phyloP scores from a whole-genome alignment of 2,329 filamentous ascomycete genomes.

The Colletotrichum sidae region DNA sequence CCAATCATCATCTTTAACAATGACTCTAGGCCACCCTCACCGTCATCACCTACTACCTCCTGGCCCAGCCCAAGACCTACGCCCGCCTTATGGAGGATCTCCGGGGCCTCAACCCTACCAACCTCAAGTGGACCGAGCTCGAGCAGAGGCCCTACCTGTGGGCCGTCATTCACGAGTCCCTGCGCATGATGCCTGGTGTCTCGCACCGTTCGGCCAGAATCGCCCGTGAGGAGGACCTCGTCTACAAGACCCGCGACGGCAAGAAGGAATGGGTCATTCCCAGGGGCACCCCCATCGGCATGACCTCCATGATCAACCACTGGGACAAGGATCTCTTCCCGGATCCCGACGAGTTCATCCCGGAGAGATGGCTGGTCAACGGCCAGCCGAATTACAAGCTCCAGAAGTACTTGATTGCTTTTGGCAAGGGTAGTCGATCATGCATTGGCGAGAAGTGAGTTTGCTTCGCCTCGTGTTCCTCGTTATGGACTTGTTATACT shows the following conservation, averaged over 20 bases:
- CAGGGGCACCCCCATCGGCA: slow-evolving; percentile 38
- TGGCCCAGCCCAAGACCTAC: slow-evolving; percentile 41
- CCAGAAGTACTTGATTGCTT: slow-evolving; percentile 38
- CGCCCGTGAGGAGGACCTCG: slow-evolving; percentile 39
- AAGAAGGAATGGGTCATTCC: slow-evolving; percentile 38
- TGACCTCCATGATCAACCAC: slow-evolving; percentile 40
- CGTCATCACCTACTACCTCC: slow-evolving; percentile 44
- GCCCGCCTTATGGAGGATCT: slow-evolving; percentile 44
- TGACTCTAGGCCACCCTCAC: slow-evolving; percentile 41
- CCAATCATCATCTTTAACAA: not conserved
- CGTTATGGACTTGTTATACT: slow-evolving; percentile 4
- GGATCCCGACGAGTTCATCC: slow-evolving; percentile 37
- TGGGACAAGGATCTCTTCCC: slow-evolving; percentile 39
- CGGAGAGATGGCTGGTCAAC: slow-evolving; percentile 42
- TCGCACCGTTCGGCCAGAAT: slow-evolving; percentile 37
- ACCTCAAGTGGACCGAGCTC: slow-evolving; percentile 45
- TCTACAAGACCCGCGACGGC: slow-evolving; percentile 40
- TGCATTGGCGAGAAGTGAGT: slow-evolving; percentile 41
- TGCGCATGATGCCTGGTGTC: slow-evolving; percentile 41
- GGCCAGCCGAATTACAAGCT: slow-evolving; percentile 32
- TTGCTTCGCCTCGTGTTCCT: not conserved
- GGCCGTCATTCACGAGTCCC: slow-evolving; percentile 41
- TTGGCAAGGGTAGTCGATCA: slow-evolving; percentile 38
- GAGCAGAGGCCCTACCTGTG: slow-evolving; percentile 53
- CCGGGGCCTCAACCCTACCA: slow-evolving; percentile 39